phyloP scores from a whole-genome alignment of 441 rosid genomes.

The Brassica hybrid region DNA sequence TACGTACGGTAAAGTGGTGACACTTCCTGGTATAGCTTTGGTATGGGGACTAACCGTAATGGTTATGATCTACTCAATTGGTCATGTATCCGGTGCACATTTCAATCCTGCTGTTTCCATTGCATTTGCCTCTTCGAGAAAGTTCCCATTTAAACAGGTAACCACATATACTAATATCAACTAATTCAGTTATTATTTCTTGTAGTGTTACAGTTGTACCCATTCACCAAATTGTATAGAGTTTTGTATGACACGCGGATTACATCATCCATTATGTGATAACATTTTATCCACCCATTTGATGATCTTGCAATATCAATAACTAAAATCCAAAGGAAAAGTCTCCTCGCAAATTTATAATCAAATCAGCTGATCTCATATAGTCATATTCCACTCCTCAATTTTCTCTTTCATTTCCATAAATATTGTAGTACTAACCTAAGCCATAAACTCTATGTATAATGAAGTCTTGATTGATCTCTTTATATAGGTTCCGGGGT shows the following conservation, averaged over 20 bases:
- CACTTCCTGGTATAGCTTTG: constrained; percentile 7
- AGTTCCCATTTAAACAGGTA: constrained; percentile 1
- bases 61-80: constrained; percentile 5
- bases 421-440: not conserved
- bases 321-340: not conserved
- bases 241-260: not conserved
- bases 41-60: constrained; percentile 4
- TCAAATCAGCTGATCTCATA: not conserved
- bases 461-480: not conserved
- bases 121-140: constrained; percentile 2
- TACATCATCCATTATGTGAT: not conserved
- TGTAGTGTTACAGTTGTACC: not conserved
- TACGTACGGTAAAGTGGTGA: not conserved
- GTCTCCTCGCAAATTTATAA: not conserved
- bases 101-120: constrained; percentile 6
- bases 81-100: constrained; percentile 1
- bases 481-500: constrained; percentile 50
- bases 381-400: not conserved
- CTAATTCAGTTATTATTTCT: not conserved
- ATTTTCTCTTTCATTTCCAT: not conserved
- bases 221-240: not conserved
- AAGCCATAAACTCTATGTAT: not conserved
- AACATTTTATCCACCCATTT: not conserved
- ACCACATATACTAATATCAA: not conserved
- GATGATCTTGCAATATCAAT: not conserved